Evolutionary conservation across 2,329 filamentous ascomycete species (phyloP).

Genomic region (Celoporthe dispersa): DNA sequence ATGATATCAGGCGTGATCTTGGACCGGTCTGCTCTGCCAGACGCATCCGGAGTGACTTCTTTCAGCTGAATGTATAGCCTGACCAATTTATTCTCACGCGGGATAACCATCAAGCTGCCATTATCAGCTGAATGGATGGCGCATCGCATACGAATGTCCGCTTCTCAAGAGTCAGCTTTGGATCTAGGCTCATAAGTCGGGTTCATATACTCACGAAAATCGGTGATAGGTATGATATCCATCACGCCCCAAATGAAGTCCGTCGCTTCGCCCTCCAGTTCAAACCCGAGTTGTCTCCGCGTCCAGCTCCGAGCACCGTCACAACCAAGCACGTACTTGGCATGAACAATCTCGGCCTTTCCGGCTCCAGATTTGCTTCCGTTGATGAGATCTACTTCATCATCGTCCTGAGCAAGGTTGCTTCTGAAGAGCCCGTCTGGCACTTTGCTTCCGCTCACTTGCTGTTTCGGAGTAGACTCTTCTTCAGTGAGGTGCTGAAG

Average conservation of each 20-base stretch:
- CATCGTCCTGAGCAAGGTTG: constrained; percentile 53
- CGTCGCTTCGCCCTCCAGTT: constrained; percentile 36
- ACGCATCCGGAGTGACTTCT: constrained; percentile 47
- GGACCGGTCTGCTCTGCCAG: constrained; percentile 58
- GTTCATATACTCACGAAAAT: constrained; percentile 42
- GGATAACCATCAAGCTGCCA: constrained; percentile 39
- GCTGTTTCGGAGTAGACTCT: constrained; percentile 55
- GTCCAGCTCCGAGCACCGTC: constrained; percentile 73
- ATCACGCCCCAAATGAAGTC: constrained; percentile 37
- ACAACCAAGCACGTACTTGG: constrained; percentile 69
- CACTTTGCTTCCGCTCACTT: constrained; percentile 44
- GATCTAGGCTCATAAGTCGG: constrained; percentile 54
- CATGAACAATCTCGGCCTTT: constrained; percentile 48
- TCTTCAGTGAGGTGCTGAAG: constrained; percentile 62
- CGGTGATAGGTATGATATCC: constrained; percentile 38
- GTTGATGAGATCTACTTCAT: constrained; percentile 40
- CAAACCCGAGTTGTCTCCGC: constrained; percentile 54
- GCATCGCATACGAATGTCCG: constrained; percentile 38
- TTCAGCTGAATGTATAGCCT: constrained; percentile 69
- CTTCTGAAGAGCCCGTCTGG: constrained; percentile 63
- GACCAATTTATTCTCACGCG: constrained; percentile 53
- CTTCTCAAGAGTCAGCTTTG: not conserved
- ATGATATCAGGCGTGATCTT: constrained; percentile 68
- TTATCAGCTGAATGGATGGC: constrained; percentile 37
- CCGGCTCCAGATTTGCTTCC: constrained; percentile 31